Base-by-base conservation (phyloP, 768 basidiomycete species). In the Phlegmacium glaucopus region DNA sequence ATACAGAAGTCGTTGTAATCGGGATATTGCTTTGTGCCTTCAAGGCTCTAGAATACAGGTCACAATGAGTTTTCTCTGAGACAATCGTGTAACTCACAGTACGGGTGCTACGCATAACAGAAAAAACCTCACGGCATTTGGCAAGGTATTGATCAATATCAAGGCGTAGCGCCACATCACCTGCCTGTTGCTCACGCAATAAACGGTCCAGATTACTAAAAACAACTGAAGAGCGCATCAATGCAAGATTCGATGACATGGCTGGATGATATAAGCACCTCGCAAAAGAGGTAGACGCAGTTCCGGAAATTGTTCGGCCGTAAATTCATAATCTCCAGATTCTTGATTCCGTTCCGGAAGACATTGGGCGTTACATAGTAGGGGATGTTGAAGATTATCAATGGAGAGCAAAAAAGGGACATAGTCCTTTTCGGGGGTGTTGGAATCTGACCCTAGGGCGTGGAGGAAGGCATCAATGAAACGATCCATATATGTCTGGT, bases 401-500 rank as follows among this genome's bases (percentile, higher is more conserved):
- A 82, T 67, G 8, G 77, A 74, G 28, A 89, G 65, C n/a, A 90
- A 55, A 22, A 75, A 57, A 2, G 77, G 67, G 9, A 78, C 60
- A 50, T 80, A 89, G 49, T 82, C 74, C 46, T 78, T 77, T 59
- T 87, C 85, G 18, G 79, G 68, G 0, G 74, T 76, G 17, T 74
- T 53, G 39, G 70, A 63, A 22, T 65, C 61, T 1, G 79, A 74
- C 6, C 78, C 74, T 11, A 85, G 55, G 7, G 75, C 71, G 47
- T 75, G 68, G 27, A 87, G 65, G 17, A 89, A 61, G 8, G 79
- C 68, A 12, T 76, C 66, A 4, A 87, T 54, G 56, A 82, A 86
- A 1, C 69, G 64, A 34, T 81, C 71, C 52, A 69, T 66, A 39
- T 72, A 61, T 8, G 61, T 58, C 83, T 86, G 17, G 13, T 38